phyloP scores from a whole-genome alignment of 2,329 filamentous ascomycete genomes.

The Calonectria leucothoes region DNA sequence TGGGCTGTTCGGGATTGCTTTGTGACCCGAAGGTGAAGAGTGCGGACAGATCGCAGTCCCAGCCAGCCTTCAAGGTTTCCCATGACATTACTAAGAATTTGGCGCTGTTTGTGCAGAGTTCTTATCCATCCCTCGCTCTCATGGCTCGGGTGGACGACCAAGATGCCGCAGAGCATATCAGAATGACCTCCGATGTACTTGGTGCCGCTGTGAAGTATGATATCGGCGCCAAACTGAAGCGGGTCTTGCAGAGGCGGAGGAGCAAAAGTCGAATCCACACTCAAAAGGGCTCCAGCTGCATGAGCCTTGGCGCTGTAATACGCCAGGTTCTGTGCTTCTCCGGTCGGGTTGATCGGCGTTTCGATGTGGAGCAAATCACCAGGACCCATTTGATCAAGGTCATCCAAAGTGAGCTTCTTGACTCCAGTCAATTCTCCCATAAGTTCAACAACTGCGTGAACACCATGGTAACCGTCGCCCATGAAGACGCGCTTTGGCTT shows the following conservation, averaged over 20 bases:
- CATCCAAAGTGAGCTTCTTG: not conserved
- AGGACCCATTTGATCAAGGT: not conserved
- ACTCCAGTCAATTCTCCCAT: constrained; percentile 1
- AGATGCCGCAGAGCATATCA: not conserved
- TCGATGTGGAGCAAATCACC: not conserved
- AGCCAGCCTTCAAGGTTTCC: not conserved
- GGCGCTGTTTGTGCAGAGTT: not conserved
- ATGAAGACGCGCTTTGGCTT: not conserved
- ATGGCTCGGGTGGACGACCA: not conserved
- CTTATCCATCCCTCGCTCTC: not conserved
- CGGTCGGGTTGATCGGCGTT: not conserved
- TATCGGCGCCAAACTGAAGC: not conserved
- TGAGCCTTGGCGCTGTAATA: not conserved
- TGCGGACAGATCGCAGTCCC: not conserved
- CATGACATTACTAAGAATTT: not conserved
- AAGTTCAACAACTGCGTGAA: not conserved
- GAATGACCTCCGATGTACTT: not conserved
- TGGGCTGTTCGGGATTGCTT: not conserved
- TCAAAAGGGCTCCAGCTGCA: not conserved
- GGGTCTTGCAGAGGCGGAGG: not conserved
- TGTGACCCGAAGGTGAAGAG: not conserved
- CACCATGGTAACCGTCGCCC: not conserved
- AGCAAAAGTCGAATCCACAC: not conserved
- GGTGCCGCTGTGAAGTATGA: not conserved
- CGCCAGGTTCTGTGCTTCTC: not conserved